These are phyloP conservation scores for Parietichytrium sp. DNA, from an alignment of 108 stramenopile species.

Conservation along the genomic window DNA sequence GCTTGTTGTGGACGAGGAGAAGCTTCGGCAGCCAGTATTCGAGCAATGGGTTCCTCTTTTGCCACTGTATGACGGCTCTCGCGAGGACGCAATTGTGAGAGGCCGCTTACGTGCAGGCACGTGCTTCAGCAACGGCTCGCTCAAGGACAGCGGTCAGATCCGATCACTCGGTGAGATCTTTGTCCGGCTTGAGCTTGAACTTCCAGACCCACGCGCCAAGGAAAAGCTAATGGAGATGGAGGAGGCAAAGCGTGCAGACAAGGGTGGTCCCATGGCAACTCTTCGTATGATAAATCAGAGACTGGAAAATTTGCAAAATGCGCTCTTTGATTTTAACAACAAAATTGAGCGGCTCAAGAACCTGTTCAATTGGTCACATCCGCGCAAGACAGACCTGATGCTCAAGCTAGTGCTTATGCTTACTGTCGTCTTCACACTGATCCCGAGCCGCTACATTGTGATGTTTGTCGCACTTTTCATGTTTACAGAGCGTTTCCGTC, in stretches of 20 bases:
- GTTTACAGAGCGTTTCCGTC: constrained; percentile 26
- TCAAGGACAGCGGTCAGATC: too few relatives aligned
- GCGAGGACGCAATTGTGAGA: background rate
- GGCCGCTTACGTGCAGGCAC: background rate
- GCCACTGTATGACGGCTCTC: background rate
- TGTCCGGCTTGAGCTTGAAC: background rate
- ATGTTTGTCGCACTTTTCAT: constrained; percentile 28
- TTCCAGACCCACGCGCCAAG: background rate
- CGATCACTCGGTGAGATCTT: constrained; percentile 10
- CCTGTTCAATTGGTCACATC: constrained; percentile 17
- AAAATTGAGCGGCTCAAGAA: constrained; percentile 26
- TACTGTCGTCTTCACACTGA: background rate
- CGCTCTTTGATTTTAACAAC: background rate
- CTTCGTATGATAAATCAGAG: constrained; percentile 4
- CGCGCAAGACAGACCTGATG: background rate
- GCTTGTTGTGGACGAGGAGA: background rate
- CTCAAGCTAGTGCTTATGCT: background rate
- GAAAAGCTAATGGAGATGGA: constrained; percentile 13
- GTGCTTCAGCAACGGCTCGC: too few relatives aligned
- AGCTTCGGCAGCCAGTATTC: background rate
- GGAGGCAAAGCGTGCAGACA: constrained; percentile 9
- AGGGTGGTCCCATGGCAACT: background rate
- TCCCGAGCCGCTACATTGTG: background rate
- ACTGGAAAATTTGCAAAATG: background rate
- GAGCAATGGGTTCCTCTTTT: background rate